phyloP scores from a whole-genome alignment of 352 stramenopile species.

The Phytopythium mirpurense region DNA sequence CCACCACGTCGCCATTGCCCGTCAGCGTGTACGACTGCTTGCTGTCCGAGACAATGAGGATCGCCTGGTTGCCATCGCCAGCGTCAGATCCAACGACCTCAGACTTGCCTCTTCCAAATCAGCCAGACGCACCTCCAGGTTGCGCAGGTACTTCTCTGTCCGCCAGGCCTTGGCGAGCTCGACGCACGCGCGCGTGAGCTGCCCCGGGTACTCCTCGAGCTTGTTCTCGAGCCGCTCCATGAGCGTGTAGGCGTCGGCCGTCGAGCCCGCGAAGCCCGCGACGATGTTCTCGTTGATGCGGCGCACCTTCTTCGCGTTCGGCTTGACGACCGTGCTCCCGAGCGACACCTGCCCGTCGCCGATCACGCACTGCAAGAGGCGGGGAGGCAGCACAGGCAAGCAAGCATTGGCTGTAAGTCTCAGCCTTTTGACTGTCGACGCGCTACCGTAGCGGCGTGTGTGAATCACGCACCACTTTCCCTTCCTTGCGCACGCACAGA shows the following conservation, averaged over 20 bases:
- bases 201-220: conserved; percentile 97
- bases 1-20: conserved; percentile 97
- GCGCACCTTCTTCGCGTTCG: conserved; percentile 97
- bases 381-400: too few species aligned
- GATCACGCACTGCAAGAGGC: conserved; percentile 85
- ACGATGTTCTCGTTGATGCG: conserved; percentile 94
- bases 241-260: conserved; percentile 97
- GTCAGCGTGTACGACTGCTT: conserved; percentile 97
- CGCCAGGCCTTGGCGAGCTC: conserved; percentile 99
- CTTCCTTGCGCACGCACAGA: conserved; percentile 96
- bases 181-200: conserved; percentile 95
- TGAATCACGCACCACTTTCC: conserved; percentile 89
- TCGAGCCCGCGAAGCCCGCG: conserved; percentile 96
- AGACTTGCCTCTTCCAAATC: too few species aligned
- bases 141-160: conserved; percentile 98
- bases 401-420: too few species aligned
- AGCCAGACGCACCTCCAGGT: conserved; percentile 88
- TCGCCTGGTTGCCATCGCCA: conserved; percentile 22
- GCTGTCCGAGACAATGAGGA: conserved; percentile 94
- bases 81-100: neutral
- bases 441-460: neutral
- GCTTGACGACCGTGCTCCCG: conserved; percentile 95
- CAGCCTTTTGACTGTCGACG: too few species aligned
- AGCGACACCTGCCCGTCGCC: conserved; percentile 98
- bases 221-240: conserved; percentile 98